Base-by-base conservation (phyloP, 805 yeast genomes). In the Zygotorulaspora florentina region DNA sequence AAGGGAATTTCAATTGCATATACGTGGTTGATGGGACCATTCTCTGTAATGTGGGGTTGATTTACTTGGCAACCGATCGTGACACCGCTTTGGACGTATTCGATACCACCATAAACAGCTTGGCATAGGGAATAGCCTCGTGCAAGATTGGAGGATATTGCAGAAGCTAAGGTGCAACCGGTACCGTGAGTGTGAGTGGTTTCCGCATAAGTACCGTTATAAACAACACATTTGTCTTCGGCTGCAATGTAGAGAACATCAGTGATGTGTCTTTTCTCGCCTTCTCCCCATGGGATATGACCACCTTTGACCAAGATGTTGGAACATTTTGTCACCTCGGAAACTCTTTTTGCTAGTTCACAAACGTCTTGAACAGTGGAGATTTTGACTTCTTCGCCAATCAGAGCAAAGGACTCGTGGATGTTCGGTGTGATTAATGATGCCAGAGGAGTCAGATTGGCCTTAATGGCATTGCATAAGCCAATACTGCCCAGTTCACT, bases 151-250 rank as follows among this genome's bases (percentile, higher is more conserved):
- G 93, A 80, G 0, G 93, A 82, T 51, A 89, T 83, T 0, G 95
- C 75, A 0, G 95, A 81, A 0, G 95, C 80, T 41, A 89, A 70
- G 0, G 96, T 85, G 65, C 96, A 89, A 1, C 96, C 96, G 3
- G 96, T 87, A 10, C 96, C 96, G 62, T 89, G 96, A 1, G 87
- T 80, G 57, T 83, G 77, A 2, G 65, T 62, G 0, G 88, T 70
- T 6, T 67, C 56, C 2, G 74, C 58, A 44, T 59, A 73, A 1
- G 62, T 65, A 15, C 83, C 81, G 42, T 69, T 72, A 58, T 72
- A 81, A 1, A 79, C 55, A 0, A 74, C 67, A 39, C 67, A 61
- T 2, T 56, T 50, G 11, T 69, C 68, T 2, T 56, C 53, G 1
- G 56, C 43, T 6, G 77, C 68, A 40, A 76, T 70, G 54, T 76